phyloP scores from a whole-genome alignment of 2,329 filamentous ascomycete genomes.

The Fusarium udum region DNA sequence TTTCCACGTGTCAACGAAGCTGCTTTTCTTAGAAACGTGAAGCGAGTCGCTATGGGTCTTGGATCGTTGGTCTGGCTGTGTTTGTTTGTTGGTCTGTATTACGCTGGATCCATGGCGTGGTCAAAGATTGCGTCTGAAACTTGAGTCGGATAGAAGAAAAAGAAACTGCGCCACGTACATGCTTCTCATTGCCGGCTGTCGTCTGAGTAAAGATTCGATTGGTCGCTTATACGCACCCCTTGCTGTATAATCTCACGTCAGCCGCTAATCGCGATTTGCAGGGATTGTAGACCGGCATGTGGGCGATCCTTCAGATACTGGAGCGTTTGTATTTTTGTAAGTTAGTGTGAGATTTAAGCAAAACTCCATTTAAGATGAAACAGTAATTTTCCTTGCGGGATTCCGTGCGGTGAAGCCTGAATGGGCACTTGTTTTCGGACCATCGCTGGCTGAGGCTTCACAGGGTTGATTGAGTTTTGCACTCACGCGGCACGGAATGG shows the following conservation, averaged over 20 bases:
- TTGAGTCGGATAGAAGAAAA: background rate
- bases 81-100: slow-evolving; percentile 14
- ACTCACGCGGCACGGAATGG: background rate
- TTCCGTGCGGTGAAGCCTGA: background rate
- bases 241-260: background rate
- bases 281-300: background rate
- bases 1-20: slow-evolving; percentile 35
- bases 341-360: background rate
- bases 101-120: background rate
- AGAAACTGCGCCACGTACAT: background rate
- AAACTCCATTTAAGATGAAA: background rate
- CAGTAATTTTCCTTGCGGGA: background rate
- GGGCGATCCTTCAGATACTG: background rate
- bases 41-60: slow-evolving; percentile 29
- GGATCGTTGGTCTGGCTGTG: slow-evolving; percentile 29
- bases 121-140: background rate
- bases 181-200: background rate
- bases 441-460: background rate
- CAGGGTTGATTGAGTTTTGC: background rate
- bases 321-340: no score
- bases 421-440: background rate
- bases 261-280: background rate
- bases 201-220: background rate
- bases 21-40: slow-evolving; percentile 32
- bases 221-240: background rate